A percentile compares a stretch with the other conserved stretches of the same genome.
Conservation (phyloP, 2,329 filamentous ascomycete genomes). For the Xylariales sp. region DNA sequence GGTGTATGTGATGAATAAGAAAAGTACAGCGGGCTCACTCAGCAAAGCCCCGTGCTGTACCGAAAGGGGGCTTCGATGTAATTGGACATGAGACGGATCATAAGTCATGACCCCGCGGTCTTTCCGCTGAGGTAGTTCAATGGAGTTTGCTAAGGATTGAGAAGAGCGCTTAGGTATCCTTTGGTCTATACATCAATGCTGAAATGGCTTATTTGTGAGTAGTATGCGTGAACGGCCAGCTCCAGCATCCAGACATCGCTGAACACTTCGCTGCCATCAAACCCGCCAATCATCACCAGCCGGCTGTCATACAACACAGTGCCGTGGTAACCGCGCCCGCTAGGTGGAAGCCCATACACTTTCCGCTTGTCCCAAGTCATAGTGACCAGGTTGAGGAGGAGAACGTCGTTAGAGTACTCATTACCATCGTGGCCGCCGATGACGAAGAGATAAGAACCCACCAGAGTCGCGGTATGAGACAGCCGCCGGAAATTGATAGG, state of each 20-base stretch:
- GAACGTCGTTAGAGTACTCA: constrained; percentile 65
- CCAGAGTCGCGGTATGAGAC: constrained; percentile 65
- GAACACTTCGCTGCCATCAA: constrained; percentile 65
- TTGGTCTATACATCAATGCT: constrained; percentile 54
- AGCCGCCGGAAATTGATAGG: constrained; percentile 59
- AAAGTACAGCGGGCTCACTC: too few species aligned
- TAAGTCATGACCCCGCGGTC: too few species aligned
- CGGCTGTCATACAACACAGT: constrained; percentile 62
- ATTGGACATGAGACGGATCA: too few species aligned
- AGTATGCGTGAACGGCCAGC: constrained; percentile 66
- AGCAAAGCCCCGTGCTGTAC: too few species aligned
- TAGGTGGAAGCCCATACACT: constrained; percentile 60
- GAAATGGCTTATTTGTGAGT: constrained; percentile 70
- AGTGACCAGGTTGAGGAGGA: constrained; percentile 65
- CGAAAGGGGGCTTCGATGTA: too few species aligned
- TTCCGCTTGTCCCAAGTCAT: constrained; percentile 69
- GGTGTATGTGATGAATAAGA: too few species aligned
- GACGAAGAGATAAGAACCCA: constrained; percentile 67
- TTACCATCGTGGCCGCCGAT: constrained; percentile 66
- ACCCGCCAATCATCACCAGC: constrained; percentile 61
- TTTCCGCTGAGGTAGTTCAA: too few species aligned
- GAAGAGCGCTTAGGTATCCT: too few species aligned
- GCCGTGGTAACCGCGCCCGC: constrained; percentile 63
- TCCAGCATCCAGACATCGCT: constrained; percentile 64
- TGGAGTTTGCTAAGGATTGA: too few species aligned